Evolutionary conservation across 2,329 filamentous ascomycete species (phyloP), one percentile per base, ranked within the genome.

Genomic region (Ascochyta fabae): DNA sequence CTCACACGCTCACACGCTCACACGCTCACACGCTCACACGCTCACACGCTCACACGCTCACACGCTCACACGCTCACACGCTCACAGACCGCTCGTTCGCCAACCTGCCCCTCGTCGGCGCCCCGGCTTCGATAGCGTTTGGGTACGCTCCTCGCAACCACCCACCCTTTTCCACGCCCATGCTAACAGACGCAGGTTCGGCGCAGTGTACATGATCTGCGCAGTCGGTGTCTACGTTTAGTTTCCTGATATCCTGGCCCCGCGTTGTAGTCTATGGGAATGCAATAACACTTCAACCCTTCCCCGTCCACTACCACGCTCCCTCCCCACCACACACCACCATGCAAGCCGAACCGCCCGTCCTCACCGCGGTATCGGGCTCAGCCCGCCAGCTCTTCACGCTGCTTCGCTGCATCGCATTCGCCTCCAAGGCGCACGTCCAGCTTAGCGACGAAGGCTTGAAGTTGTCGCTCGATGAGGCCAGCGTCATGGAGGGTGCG

Each of bases 201-300:
- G 95, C 68, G 89, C 94, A 46, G 92, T 99, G 41, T 97, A 95
- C 80, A 96, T 97, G 89, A 98, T 99, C 80, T 99, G 95, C 79
- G 95, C 93, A 58, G 95, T 95, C 75, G 95, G 95, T 76, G 95
- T 99, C 74, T 98, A 99, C 87, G 92, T 99, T 77, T 99, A 86
- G 79, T 53, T 49, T n/a, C 44, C 40, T 53, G 48, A 59, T 59
- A 49, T 58, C 48, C 60, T 62, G 56, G 56, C 54, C 60, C 60
- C 68, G 68, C 69, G 68, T 71, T 72, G 69, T 75, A 74, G 67
- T 75, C 62, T 75, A 73, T 65, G 66, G 70, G 68, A 72, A 75
- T 75, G 65, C 66, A 70, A 73, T 75, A 74, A 70, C 59, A 60
- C 58, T 44, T 53, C 40, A 39, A 62, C 9, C 59, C 47, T 46